A percentile compares a stretch with the other conserved stretches of the same genome.
These are phyloP conservation scores for Pythium guiyangense DNA, from an alignment of 352 stramenopile genomes.

Conservation along the genomic window DNA sequence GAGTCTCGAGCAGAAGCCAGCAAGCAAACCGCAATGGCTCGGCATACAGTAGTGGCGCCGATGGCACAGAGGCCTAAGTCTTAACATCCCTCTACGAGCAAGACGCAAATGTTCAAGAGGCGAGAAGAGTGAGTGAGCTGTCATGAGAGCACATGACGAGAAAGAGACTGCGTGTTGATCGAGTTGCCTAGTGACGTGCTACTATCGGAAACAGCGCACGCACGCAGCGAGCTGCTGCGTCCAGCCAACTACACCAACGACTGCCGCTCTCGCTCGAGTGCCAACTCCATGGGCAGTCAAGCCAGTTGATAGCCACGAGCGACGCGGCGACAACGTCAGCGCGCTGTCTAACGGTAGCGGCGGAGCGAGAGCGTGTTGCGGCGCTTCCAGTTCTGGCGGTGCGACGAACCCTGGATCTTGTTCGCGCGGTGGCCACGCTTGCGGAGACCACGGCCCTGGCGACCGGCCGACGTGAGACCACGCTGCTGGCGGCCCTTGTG, in stretches of 20 bases:
- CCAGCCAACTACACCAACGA: not conserved
- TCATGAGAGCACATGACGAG: slow-evolving; percentile 12
- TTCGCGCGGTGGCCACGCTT: slow-evolving; percentile 99
- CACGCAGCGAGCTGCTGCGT: not conserved
- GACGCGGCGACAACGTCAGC: slow-evolving; percentile 5
- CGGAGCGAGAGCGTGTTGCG: slow-evolving; percentile 98
- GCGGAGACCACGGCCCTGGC: slow-evolving; percentile 95
- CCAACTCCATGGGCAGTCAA: not conserved
- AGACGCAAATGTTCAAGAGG: not conserved
- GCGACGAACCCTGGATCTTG: slow-evolving; percentile 97
- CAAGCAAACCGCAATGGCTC: no score
- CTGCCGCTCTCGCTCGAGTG: slow-evolving; percentile 6
- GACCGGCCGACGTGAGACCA: slow-evolving; percentile 97
- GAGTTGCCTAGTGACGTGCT: not conserved
- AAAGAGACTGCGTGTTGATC: slow-evolving; percentile 8
- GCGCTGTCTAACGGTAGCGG: slow-evolving; percentile 92
- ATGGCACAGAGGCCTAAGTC: no score
- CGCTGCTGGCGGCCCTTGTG: slow-evolving; percentile 99
- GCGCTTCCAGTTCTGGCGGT: slow-evolving; percentile 97
- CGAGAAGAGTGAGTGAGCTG: not conserved
- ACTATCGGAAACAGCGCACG: not conserved
- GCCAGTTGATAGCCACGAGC: slow-evolving; percentile 13
- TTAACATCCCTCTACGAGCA: no score
- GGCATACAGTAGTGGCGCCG: no score
- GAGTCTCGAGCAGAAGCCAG: no score